Conservation (phyloP, 164 flowering plant species). For the Aristolochia californica region DNA sequence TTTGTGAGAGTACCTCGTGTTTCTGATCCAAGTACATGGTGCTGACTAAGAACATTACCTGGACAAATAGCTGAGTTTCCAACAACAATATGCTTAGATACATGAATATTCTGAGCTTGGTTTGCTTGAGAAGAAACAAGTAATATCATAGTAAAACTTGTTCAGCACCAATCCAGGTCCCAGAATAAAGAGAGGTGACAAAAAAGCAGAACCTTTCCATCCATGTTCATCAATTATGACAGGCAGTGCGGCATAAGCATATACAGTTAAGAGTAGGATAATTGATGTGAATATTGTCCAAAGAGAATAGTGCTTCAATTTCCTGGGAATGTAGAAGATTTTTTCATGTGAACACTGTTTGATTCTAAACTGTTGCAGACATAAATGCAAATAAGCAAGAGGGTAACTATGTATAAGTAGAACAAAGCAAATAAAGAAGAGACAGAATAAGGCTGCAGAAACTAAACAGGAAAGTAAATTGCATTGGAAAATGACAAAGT, state of each 20-base stretch:
- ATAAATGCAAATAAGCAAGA: no score
- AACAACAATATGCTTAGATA: conserved; percentile 18
- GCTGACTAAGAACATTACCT: conserved; percentile 30
- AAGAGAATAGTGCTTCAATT: neutral
- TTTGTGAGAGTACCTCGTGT: conserved; percentile 50
- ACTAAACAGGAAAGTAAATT: no score
- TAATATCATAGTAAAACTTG: conserved; percentile 36
- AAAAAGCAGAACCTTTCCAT: conserved; percentile 34
- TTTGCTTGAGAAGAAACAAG: conserved; percentile 22
- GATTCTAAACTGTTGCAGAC: no score
- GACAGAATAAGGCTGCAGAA: no score
- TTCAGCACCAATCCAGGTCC: conserved; percentile 55
- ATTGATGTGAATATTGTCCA: conserved; percentile 6
- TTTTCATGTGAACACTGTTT: no score
- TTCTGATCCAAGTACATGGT: conserved; percentile 76
- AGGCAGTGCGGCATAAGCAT: conserved; percentile 13
- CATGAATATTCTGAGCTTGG: neutral
- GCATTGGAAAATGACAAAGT: no score
- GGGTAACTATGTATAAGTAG: no score
- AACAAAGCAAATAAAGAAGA: no score
- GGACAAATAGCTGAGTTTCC: conserved; percentile 55
- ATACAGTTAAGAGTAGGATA: conserved; percentile 11
- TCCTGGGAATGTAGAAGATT: neutral
- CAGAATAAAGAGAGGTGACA: conserved; percentile 49
- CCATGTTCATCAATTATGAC: conserved; percentile 10